Evolutionary conservation across 2,329 filamentous ascomycete species (phyloP).

Genomic region (Colletotrichum falcatum): DNA sequence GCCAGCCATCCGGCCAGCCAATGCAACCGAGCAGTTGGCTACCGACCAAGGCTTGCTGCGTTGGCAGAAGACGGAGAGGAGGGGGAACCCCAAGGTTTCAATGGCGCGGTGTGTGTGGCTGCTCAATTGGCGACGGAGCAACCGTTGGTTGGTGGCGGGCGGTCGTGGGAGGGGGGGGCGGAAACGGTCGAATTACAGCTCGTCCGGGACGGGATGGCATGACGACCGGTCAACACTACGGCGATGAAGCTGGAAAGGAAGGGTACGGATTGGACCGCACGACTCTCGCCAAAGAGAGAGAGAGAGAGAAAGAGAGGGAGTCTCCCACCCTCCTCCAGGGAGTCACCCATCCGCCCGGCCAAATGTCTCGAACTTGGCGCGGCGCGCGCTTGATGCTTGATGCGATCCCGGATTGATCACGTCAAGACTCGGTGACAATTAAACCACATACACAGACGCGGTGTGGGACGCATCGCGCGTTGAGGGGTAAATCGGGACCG

Average conservation of each 20-base stretch:
- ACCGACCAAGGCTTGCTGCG: constrained; percentile 19
- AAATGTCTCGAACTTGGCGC: background rate
- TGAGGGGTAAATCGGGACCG: constrained; percentile 19
- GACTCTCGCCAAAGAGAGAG: constrained; percentile 15
- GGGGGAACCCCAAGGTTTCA: constrained; percentile 15
- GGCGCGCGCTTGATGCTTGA: too few relatives aligned
- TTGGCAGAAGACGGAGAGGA: constrained; percentile 14
- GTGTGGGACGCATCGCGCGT: constrained; percentile 12
- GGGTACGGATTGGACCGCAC: constrained; percentile 20
- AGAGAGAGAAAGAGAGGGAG: background rate
- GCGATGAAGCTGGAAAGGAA: background rate
- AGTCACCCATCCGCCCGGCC: too few relatives aligned
- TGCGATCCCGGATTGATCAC: background rate
- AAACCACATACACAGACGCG: background rate
- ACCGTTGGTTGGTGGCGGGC: constrained; percentile 14
- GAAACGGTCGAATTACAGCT: background rate
- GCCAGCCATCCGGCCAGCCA: background rate
- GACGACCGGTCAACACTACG: constrained; percentile 13
- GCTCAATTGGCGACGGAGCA: constrained; percentile 20
- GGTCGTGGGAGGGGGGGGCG: too few relatives aligned
- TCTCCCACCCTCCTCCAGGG: too few relatives aligned
- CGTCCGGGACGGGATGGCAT: constrained; percentile 8
- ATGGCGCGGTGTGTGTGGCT: constrained; percentile 23
- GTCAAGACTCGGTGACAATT: background rate
- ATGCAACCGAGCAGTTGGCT: constrained; percentile 21